phyloP scores from a whole-genome alignment of 345 rosid genomes.

The Camelina neglecta region DNA sequence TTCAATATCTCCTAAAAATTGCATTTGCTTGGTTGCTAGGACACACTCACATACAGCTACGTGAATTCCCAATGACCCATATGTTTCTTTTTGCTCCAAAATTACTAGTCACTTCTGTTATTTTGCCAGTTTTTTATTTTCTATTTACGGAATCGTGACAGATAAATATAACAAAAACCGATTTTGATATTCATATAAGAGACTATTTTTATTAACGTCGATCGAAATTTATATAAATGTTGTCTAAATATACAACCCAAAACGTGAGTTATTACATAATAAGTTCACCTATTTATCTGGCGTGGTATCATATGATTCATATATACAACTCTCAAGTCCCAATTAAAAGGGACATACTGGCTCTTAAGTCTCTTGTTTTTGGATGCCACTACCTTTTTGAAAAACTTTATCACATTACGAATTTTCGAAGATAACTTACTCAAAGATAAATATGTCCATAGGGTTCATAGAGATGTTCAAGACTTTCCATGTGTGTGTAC shows the following conservation, averaged over 20 bases:
- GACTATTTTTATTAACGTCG: constrained; percentile 10
- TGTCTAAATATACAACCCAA: background rate
- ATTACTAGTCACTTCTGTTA: background rate
- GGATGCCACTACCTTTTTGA: constrained; percentile 18
- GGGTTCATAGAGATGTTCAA: constrained; percentile 17
- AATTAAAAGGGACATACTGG: background rate
- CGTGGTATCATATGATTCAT: background rate
- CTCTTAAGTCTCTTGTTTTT: constrained; percentile 20
- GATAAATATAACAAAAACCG: background rate
- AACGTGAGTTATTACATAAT: background rate
- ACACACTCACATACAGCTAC: constrained; percentile 39
- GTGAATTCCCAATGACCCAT: constrained; percentile 46
- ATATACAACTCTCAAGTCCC: background rate
- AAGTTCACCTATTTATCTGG: background rate
- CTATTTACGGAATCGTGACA: background rate
- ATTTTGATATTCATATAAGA: background rate
- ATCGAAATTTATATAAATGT: background rate
- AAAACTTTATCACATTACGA: background rate
- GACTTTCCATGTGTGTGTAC: constrained; percentile 3
- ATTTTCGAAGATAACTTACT: background rate
- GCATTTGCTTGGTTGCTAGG: constrained; percentile 48
- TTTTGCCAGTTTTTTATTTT: background rate
- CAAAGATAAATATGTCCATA: background rate
- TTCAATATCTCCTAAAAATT: constrained; percentile 39
- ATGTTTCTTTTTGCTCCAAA: constrained; percentile 36